These are phyloP conservation scores for Metschnikowia orientalis DNA, from an alignment of 805 yeast species.

Conservation along the genomic window DNA sequence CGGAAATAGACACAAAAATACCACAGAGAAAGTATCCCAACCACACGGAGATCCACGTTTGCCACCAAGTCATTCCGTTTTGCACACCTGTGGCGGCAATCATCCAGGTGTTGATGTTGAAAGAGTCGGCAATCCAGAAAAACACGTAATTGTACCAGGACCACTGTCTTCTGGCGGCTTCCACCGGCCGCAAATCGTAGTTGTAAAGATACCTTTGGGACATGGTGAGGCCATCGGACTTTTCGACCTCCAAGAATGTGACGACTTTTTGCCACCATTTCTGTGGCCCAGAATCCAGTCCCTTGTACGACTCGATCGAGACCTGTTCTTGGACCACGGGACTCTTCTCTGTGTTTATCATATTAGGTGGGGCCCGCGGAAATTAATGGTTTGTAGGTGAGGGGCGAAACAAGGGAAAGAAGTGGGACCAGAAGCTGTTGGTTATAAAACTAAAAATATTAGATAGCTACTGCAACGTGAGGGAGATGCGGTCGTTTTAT, in stretches of 20 bases:
- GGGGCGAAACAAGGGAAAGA: too few species aligned
- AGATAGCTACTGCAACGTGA: too few species aligned
- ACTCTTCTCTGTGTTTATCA: conserved; percentile 2
- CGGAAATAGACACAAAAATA: conserved; percentile 61
- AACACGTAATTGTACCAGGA: conserved; percentile 73
- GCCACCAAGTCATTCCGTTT: conserved; percentile 80
- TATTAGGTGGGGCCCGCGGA: neutral
- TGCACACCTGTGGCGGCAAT: conserved; percentile 81
- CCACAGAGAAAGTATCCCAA: conserved; percentile 73
- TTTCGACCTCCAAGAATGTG: conserved; percentile 27
- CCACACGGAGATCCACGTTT: conserved; percentile 86
- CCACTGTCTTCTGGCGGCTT: conserved; percentile 74
- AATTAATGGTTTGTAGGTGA: too few species aligned
- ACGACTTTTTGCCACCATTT: conserved; percentile 31
- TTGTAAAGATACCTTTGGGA: conserved; percentile 67
- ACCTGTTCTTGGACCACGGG: conserved; percentile 7
- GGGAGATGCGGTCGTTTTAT: too few species aligned
- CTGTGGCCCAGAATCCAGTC: conserved; percentile 55
- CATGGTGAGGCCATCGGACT: conserved; percentile 42
- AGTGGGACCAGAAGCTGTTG: too few species aligned
- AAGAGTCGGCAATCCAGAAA: conserved; percentile 87
- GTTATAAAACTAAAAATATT: too few species aligned
- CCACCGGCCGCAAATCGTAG: conserved; percentile 76
- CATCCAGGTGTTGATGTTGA: conserved; percentile 88
- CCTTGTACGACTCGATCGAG: conserved; percentile 4